A percentile compares a stretch with the other conserved stretches of the same genome.
Evolutionary conservation across 257 asterid genomes (phyloP).

Genomic region (Nicotiana noctiflora): DNA sequence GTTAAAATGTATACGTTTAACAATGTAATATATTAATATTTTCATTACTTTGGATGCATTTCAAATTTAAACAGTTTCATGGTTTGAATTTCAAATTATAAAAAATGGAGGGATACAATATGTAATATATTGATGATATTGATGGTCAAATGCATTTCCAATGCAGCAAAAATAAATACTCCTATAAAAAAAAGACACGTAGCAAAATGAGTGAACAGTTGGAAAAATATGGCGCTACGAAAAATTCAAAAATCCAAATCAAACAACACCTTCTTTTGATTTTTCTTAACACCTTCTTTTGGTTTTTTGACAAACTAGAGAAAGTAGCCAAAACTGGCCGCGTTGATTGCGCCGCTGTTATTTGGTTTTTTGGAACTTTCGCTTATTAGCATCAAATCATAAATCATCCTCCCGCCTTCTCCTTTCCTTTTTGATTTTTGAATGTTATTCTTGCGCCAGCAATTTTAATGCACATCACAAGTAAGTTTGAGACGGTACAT

Average conservation of each 20-base stretch:
- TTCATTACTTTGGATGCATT: not conserved
- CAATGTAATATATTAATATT: not conserved
- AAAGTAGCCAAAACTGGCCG: not conserved
- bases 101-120: not conserved
- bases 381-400: not conserved
- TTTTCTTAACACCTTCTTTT: not conserved
- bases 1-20: no score
- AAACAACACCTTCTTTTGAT: not conserved
- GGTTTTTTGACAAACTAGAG: not conserved
- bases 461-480: not conserved
- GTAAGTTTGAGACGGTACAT: no score
- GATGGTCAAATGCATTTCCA: constrained; percentile 4
- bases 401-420: not conserved
- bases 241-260: not conserved
- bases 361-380: not conserved
- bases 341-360: constrained; percentile 13
- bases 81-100: not conserved
- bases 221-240: not conserved
- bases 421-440: not conserved
- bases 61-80: not conserved
- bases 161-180: not conserved
- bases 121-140: not conserved
- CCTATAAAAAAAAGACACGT: not conserved
- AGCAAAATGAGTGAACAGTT: not conserved
- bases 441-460: not conserved